These are phyloP conservation scores for Samsoniella hepiali DNA, from an alignment of 2,329 filamentous ascomycete genomes.

Conservation along the genomic window DNA sequence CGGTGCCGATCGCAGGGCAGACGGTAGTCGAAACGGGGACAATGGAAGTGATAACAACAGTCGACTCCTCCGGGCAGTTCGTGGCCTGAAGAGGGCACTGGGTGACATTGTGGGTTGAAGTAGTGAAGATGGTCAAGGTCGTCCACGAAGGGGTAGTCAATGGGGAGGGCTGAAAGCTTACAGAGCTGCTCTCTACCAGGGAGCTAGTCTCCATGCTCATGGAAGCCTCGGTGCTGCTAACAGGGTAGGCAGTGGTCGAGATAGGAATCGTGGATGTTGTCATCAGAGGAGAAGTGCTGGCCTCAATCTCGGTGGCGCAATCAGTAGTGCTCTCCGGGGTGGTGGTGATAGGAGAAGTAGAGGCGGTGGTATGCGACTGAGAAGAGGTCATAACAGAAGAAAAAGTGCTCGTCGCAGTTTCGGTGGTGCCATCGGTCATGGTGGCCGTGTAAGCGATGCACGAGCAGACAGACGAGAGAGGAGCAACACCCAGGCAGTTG, in stretches of 20 bases:
- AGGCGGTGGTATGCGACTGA: too few relatives aligned
- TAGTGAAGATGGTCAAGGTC: slow-evolving; percentile 32
- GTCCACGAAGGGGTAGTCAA: slow-evolving; percentile 22
- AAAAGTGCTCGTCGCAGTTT: slow-evolving; percentile 17
- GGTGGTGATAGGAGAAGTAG: background rate
- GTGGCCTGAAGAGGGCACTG: slow-evolving; percentile 33
- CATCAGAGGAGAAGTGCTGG: slow-evolving; percentile 23
- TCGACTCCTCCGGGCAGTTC: too few relatives aligned
- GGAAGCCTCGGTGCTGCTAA: slow-evolving; percentile 24
- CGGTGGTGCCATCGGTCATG: background rate
- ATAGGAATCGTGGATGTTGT: slow-evolving; percentile 30
- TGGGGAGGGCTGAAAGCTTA: slow-evolving; percentile 11
- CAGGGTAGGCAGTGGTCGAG: slow-evolving; percentile 43
- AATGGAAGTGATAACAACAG: slow-evolving; percentile 29
- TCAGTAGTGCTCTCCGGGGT: slow-evolving; percentile 19
- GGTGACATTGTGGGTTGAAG: slow-evolving; percentile 27
- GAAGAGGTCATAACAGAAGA: too few relatives aligned
- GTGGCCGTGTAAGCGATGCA: slow-evolving; percentile 37
- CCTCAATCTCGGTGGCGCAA: too few relatives aligned
- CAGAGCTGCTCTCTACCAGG: too few relatives aligned
- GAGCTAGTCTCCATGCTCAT: too few relatives aligned
- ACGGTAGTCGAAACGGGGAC: slow-evolving; percentile 38
- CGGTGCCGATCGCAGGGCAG: slow-evolving; percentile 35
- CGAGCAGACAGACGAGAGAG: slow-evolving; percentile 36
- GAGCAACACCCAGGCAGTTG: slow-evolving; percentile 29